Percentiles rank a stretch among this genome's conserved stretches.
Evolutionary conservation across 1,284 basidiomycete species (phyloP).

Genomic region (Neotropicomus parvogracilis): DNA sequence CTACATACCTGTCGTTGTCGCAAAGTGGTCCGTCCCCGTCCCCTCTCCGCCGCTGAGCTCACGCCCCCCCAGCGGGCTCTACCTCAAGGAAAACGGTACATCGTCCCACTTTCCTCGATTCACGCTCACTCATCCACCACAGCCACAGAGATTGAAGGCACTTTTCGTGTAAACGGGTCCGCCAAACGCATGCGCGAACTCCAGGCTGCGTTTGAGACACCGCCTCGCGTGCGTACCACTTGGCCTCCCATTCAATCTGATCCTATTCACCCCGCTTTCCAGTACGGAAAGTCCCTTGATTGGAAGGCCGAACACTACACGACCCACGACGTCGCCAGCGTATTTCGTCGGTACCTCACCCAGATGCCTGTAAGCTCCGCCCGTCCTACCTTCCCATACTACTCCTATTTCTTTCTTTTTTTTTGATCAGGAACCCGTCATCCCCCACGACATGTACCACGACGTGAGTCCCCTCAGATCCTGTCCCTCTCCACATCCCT

Average conservation of each 20-base stretch:
- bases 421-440: slow-evolving; percentile 78
- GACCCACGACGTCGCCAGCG: slow-evolving; percentile 94
- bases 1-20: slow-evolving; percentile 94
- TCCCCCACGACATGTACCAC: slow-evolving; percentile 85
- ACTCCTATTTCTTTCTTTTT: slow-evolving; percentile 6
- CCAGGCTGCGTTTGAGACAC: slow-evolving; percentile 85
- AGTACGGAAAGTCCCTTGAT: slow-evolving; percentile 93
- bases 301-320: slow-evolving; percentile 86
- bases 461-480: slow-evolving; percentile 55
- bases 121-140: slow-evolving; percentile 12
- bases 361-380: slow-evolving; percentile 83
- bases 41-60: slow-evolving; percentile 6
- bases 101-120: neutral
- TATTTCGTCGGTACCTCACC: slow-evolving; percentile 93
- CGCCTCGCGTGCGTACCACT: slow-evolving; percentile 67
- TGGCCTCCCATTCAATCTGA: neutral
- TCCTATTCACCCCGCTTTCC: slow-evolving; percentile 9
- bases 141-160: slow-evolving; percentile 94
- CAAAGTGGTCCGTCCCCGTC: slow-evolving; percentile 76
- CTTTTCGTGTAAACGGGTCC: slow-evolving; percentile 92
- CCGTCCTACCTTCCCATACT: slow-evolving; percentile 8
- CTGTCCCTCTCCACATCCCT: slow-evolving; percentile 16
- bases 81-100: slow-evolving; percentile 86
- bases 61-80: slow-evolving; percentile 62
- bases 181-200: slow-evolving; percentile 94